These are phyloP conservation scores for Solanum verrucosum DNA, from an alignment of 257 asterid genomes.

Conservation along the genomic window DNA sequence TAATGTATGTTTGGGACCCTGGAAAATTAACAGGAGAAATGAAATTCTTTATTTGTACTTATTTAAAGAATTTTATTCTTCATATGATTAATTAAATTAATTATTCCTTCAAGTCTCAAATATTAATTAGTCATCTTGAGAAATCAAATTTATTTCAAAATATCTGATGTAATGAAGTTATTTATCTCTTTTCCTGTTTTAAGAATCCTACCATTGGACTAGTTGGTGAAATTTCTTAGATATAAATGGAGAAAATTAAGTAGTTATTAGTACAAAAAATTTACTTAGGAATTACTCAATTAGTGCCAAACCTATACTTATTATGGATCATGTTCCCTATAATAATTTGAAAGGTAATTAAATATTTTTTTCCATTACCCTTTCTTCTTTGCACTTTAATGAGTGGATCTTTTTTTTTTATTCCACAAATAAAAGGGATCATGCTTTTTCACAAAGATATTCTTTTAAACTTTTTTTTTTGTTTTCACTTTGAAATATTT, in stretches of 20 bases:
- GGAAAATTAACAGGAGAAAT: background rate
- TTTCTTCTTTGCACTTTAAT: background rate
- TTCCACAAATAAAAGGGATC: background rate
- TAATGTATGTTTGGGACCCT: background rate
- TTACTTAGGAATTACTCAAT: background rate
- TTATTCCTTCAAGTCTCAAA: background rate
- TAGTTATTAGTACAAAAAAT: background rate
- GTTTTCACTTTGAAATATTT: background rate
- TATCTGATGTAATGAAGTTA: no score
- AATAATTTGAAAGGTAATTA: background rate
- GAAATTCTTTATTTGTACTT: background rate
- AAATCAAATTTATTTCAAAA: background rate
- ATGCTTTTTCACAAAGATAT: conserved; percentile 2
- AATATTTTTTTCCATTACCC: background rate
- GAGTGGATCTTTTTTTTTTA: background rate
- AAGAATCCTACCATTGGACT: background rate
- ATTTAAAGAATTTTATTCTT: background rate
- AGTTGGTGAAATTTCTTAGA: background rate
- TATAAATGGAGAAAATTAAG: background rate
- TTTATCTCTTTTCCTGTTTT: no score
- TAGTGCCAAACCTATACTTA: background rate
- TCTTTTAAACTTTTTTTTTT: background rate
- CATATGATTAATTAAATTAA: background rate
- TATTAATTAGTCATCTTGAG: background rate
- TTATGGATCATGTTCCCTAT: background rate